Evolutionary conservation across 192 early-diverging fungal genomes (phyloP).

Genomic region (Entophlyctis helioformis): DNA sequence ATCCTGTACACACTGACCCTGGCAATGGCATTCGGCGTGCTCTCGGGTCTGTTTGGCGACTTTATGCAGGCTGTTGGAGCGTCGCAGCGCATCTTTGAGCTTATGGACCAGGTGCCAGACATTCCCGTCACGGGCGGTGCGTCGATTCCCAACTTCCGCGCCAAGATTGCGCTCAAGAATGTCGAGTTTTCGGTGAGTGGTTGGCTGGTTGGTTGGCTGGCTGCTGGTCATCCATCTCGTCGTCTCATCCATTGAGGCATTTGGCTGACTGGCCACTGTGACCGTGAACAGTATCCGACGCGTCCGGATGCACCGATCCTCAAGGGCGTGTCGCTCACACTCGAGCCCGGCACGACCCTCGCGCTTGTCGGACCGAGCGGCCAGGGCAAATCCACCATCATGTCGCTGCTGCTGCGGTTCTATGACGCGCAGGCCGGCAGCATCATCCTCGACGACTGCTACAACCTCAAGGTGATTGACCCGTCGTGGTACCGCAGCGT

Average conservation of each 20-base stretch:
- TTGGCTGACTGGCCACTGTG: too few relatives aligned
- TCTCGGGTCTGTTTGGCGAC: neutral
- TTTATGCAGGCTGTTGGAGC: slow-evolving; percentile 3
- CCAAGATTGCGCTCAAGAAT: neutral
- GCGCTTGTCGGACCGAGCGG: slow-evolving; percentile 27
- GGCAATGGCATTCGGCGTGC: neutral
- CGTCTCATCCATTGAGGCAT: too few relatives aligned
- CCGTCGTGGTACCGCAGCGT: slow-evolving; percentile 54
- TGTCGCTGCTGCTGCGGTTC: slow-evolving; percentile 7
- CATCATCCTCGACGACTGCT: slow-evolving; percentile 34
- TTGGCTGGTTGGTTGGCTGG: too few relatives aligned
- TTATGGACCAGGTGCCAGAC: neutral
- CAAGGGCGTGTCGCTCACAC: slow-evolving; percentile 34
- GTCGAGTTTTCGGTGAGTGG: neutral
- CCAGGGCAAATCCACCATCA: slow-evolving; percentile 10
- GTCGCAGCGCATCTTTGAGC: neutral
- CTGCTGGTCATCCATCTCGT: too few relatives aligned
- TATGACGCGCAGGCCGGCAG: slow-evolving; percentile 1
- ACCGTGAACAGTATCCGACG: too few relatives aligned
- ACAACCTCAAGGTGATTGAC: slow-evolving; percentile 62
- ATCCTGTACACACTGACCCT: slow-evolving; percentile 1
- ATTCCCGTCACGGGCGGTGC: neutral
- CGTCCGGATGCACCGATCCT: too few relatives aligned
- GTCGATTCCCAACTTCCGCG: neutral
- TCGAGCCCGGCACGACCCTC: slow-evolving; percentile 55